phyloP scores from a whole-genome alignment of 805 yeast genomes.

The Brettanomyces nanus region DNA sequence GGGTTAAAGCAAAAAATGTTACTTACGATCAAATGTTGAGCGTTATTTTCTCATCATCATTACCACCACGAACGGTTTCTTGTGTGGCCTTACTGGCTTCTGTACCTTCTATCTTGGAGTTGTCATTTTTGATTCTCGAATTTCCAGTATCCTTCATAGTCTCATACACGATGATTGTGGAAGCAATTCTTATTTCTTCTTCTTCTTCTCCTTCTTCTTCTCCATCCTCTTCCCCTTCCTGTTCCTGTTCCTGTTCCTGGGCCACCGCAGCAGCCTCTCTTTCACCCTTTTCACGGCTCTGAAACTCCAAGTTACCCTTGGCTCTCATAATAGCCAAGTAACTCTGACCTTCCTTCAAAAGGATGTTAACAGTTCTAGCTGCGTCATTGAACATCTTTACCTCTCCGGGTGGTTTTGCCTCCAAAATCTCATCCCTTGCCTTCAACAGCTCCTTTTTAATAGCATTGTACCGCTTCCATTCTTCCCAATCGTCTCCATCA shows the following conservation, averaged over 20 bases:
- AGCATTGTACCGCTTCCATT: constrained; percentile 54
- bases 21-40: no score
- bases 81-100: no score
- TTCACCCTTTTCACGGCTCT: constrained; percentile 41
- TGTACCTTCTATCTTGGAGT: no score
- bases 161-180: constrained; percentile 1
- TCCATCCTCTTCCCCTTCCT: constrained; percentile 5
- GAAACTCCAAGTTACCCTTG: constrained; percentile 50
- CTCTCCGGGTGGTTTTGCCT: constrained; percentile 24
- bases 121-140: no score
- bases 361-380: constrained; percentile 37
- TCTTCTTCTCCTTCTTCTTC: constrained; percentile 3
- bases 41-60: background rate
- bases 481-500: constrained; percentile 36
- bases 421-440: constrained; percentile 45
- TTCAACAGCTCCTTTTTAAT: constrained; percentile 47
- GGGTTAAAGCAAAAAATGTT: no score
- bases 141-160: background rate
- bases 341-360: constrained; percentile 54
- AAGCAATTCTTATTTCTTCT: constrained; percentile 9
- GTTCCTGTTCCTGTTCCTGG: constrained; percentile 21
- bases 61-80: no score
- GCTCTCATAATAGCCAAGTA: constrained; percentile 50
- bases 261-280: constrained; percentile 11
- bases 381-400: constrained; percentile 29